phyloP scores from a whole-genome alignment of 768 basidiomycete species.

The Boletellus ananas region DNA sequence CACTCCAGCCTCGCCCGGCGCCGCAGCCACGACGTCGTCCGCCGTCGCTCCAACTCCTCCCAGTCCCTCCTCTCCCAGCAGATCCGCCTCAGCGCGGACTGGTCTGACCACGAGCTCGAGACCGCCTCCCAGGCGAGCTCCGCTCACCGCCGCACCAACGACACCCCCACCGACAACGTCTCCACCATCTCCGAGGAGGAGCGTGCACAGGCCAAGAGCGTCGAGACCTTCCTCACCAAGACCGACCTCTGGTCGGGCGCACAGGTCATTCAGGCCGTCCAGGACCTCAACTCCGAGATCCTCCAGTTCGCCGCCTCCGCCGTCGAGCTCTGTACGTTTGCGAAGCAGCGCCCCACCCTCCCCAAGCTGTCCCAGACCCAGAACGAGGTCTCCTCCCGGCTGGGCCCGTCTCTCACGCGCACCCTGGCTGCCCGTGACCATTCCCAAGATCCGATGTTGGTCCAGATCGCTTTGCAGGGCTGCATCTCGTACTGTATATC shows the following conservation, averaged over 20 bases:
- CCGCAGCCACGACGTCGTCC: conserved; percentile 27
- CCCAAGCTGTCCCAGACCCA: conserved; percentile 48
- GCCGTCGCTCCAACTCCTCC: conserved; percentile 28
- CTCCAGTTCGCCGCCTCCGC: conserved; percentile 76
- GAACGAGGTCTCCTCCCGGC: conserved; percentile 56
- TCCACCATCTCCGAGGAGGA: conserved; percentile 47
- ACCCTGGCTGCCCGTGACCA: conserved; percentile 64
- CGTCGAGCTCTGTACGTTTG: conserved; percentile 61
- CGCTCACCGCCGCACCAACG: conserved; percentile 13
- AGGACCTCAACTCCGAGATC: conserved; percentile 77
- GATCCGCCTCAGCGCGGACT: conserved; percentile 31
- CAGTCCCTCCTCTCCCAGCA: conserved; percentile 30
- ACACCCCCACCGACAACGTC: conserved; percentile 19
- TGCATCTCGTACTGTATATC: conserved; percentile 64
- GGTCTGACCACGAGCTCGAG: conserved; percentile 28
- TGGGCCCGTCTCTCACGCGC: conserved; percentile 60
- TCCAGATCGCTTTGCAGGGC: conserved; percentile 73
- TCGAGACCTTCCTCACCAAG: conserved; percentile 69
- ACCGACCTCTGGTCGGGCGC: conserved; percentile 74
- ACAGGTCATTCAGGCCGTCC: conserved; percentile 73
- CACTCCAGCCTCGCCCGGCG: conserved; percentile 24
- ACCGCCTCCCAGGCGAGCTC: conserved; percentile 11
- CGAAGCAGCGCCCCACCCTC: conserved; percentile 37
- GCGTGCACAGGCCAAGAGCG: conserved; percentile 51
- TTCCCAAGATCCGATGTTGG: conserved; percentile 69